phyloP scores from a whole-genome alignment of 1,139 yeast genomes.

The Geotrichum histeridarum region DNA sequence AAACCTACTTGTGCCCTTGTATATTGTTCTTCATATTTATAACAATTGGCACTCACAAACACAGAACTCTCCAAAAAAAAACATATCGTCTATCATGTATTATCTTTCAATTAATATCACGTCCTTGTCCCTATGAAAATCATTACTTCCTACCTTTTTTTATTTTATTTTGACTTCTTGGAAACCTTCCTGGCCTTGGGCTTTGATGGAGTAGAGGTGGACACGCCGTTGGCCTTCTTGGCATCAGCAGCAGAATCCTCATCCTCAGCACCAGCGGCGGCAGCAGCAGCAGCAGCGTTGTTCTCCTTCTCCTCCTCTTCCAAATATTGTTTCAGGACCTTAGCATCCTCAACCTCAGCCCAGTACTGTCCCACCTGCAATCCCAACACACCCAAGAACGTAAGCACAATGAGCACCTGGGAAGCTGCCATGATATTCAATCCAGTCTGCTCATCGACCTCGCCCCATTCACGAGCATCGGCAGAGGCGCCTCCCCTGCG shows the following conservation, averaged over 20 bases:
- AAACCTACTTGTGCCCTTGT: not conserved
- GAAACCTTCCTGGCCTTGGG: constrained; percentile 5
- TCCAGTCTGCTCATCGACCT: constrained; percentile 80
- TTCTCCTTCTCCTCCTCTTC: constrained; percentile 31
- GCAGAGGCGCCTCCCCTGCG: constrained; percentile 75
- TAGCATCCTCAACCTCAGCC: constrained; percentile 72
- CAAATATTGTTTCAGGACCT: constrained; percentile 25
- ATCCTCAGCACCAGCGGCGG: constrained; percentile 20
- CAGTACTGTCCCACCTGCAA: constrained; percentile 88
- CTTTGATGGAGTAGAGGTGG: constrained; percentile 12
- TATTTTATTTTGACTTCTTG: constrained; percentile 2
- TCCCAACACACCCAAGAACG: constrained; percentile 69
- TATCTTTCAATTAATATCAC: not conserved
- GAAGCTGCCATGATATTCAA: constrained; percentile 89
- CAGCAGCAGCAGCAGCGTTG: constrained; percentile 23
- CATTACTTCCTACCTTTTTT: not conserved
- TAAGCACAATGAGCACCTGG: constrained; percentile 65
- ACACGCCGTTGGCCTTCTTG: constrained; percentile 1
- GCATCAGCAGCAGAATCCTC: constrained; percentile 20
- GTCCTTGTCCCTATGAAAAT: not conserved
- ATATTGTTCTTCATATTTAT: not conserved
- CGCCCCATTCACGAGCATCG: constrained; percentile 80
- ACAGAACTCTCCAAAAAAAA: not conserved
- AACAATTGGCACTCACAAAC: not conserved
- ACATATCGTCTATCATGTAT: not conserved